These are phyloP conservation scores for Ophiostoma sp. DNA, from an alignment of 2,329 filamentous ascomycete genomes.

Conservation along the genomic window DNA sequence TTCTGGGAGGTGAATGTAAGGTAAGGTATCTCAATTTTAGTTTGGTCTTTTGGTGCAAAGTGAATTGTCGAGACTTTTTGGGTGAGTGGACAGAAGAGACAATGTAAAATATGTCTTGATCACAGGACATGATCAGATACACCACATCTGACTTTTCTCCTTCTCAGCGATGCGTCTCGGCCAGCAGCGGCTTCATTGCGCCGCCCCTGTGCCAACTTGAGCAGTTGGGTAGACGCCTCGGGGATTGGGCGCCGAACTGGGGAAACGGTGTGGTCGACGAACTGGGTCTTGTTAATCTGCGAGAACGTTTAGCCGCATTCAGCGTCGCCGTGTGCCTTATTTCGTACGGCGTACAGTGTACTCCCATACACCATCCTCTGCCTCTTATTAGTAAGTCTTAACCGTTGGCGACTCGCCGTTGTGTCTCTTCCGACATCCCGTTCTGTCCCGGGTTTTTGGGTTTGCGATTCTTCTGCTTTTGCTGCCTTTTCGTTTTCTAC, in stretches of 20 bases:
- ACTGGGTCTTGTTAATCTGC: slow-evolving; percentile 5
- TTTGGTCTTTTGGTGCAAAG: background rate
- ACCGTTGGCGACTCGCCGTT: background rate
- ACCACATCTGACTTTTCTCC: too few species aligned
- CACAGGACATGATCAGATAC: too few species aligned
- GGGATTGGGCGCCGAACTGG: slow-evolving; percentile 10
- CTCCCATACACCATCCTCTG: background rate
- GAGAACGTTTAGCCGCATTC: slow-evolving; percentile 4
- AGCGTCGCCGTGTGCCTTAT: background rate
- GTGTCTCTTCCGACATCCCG: slow-evolving; percentile 15
- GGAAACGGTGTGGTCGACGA: background rate
- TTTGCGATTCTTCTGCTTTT: background rate
- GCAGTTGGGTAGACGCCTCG: background rate
- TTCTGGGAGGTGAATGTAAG: background rate
- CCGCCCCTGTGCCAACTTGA: slow-evolving; percentile 5
- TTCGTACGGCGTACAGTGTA: too few species aligned
- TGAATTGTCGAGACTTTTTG: too few species aligned
- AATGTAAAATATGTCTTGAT: too few species aligned
- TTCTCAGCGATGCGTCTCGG: background rate
- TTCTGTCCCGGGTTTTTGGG: slow-evolving; percentile 1
- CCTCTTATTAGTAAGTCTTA: background rate
- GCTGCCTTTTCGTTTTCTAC: background rate
- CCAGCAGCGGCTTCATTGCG: slow-evolving; percentile 22
- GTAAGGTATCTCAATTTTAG: background rate
- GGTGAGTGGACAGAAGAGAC: too few species aligned